phyloP scores from a whole-genome alignment of 768 basidiomycete species.

The Leccinum sublutescens region DNA sequence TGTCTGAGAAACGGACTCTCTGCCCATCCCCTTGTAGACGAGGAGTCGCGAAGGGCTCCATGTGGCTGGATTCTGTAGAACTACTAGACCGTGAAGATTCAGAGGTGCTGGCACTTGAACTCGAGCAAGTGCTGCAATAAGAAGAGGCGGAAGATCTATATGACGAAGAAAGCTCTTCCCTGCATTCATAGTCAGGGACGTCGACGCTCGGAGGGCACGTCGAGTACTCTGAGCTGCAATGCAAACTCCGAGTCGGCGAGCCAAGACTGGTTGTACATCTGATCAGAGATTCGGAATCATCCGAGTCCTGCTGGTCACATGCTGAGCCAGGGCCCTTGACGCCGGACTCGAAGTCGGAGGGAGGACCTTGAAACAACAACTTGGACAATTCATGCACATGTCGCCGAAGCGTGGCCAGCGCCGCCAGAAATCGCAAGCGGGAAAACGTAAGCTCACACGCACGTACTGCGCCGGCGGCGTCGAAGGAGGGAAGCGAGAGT shows the following conservation, averaged over 20 bases:
- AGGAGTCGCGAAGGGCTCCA: constrained; percentile 10
- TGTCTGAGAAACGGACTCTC: neutral
- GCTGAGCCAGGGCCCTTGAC: neutral
- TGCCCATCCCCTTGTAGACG: neutral
- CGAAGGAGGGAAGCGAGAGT: constrained; percentile 8
- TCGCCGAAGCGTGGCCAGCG: constrained; percentile 18
- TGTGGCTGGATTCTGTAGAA: constrained; percentile 3
- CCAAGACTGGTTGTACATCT: neutral
- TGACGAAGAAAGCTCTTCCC: constrained; percentile 4
- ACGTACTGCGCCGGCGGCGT: neutral
- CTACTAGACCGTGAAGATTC: constrained; percentile 9
- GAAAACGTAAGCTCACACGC: constrained; percentile 13
- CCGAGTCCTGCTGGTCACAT: constrained; percentile 4
- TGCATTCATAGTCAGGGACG: neutral
- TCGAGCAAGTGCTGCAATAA: constrained; percentile 25
- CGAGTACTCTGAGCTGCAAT: constrained; percentile 23
- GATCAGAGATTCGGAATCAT: neutral
- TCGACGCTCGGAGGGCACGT: constrained; percentile 21
- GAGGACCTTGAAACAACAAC: constrained; percentile 3
- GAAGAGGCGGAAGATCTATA: constrained; percentile 13
- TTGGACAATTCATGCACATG: constrained; percentile 19
- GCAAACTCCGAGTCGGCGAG: constrained; percentile 1
- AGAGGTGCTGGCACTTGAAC: constrained; percentile 5
- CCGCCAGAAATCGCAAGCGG: constrained; percentile 21
- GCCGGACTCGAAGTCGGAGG: neutral